A percentile compares a stretch with the other conserved stretches of the same genome.
Conservation (phyloP, 192 early-diverging fungal species). For the Pilaira anomala region DNA sequence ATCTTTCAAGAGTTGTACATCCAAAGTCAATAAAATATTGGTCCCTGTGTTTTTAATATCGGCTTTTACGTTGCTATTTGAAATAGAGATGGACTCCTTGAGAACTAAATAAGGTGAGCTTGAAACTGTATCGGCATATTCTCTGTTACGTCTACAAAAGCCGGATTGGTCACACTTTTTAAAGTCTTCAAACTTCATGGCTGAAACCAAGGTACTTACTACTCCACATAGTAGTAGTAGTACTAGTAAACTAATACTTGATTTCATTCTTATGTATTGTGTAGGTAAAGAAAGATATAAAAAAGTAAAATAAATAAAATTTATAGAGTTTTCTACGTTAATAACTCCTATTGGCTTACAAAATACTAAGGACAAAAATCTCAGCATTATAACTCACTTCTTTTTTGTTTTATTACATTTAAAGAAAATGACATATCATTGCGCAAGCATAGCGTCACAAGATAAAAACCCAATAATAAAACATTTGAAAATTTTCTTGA, state of each 20-base stretch:
- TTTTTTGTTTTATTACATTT: no score
- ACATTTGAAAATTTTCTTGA: neutral
- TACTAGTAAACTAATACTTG: no score
- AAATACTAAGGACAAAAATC: neutral
- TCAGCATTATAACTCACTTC: neutral
- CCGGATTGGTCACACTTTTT: conserved; percentile 82
- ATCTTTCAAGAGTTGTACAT: conserved; percentile 53
- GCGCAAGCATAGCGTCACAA: no score
- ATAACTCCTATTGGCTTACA: neutral
- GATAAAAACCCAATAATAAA: no score
- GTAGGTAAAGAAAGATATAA: no score
- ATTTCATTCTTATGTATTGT: no score
- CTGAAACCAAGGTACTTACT: conserved; percentile 13
- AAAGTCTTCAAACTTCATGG: conserved; percentile 84
- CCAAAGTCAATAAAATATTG: conserved; percentile 40
- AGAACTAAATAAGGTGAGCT: conserved; percentile 66
- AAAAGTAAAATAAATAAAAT: no score
- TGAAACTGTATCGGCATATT: conserved; percentile 62
- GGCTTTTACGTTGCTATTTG: conserved; percentile 38
- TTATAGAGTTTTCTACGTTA: neutral
- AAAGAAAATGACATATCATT: no score
- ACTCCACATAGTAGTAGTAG: no score
- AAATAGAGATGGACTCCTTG: conserved; percentile 52
- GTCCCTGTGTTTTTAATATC: conserved; percentile 54
- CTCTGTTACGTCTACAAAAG: conserved; percentile 88